Evolutionary conservation across 75 land plant genomes (phyloP).

Genomic region (Isoetes taiwanensis): DNA sequence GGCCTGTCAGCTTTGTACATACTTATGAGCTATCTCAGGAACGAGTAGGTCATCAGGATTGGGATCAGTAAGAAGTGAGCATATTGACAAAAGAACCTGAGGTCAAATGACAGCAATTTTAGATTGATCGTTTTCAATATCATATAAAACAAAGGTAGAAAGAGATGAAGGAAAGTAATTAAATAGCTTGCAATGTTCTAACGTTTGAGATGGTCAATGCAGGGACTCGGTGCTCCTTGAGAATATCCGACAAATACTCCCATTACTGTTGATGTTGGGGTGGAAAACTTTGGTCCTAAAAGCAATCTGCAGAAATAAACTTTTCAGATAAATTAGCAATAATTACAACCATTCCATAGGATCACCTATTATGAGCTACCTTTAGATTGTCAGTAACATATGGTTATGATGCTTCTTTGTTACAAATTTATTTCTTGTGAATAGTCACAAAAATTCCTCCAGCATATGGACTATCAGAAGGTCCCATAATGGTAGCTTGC

Average conservation of each 20-base stretch:
- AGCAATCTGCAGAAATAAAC: not conserved
- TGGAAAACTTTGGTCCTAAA: constrained; percentile 1
- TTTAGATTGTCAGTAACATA: too few relatives aligned
- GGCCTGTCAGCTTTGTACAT: constrained; percentile 5
- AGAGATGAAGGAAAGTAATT: not conserved
- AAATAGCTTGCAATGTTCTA: not conserved
- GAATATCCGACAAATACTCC: constrained; percentile 1
- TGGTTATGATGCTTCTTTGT: too few relatives aligned
- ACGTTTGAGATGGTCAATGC: constrained; percentile 6
- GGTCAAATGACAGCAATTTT: too few relatives aligned
- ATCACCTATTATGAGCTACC: too few relatives aligned
- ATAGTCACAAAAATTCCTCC: constrained; percentile 4
- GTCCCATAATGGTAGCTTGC: constrained; percentile 7
- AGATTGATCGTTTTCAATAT: not conserved
- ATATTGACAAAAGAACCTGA: constrained; percentile 5
- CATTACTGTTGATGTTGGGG: constrained; percentile 8
- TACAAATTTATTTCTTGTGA: too few relatives aligned
- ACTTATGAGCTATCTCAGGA: constrained; percentile 2
- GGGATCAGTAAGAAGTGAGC: constrained; percentile 4
- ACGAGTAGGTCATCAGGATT: constrained; percentile 2
- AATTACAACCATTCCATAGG: too few relatives aligned
- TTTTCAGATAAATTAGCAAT: too few relatives aligned
- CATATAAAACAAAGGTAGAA: not conserved
- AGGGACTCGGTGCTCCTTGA: constrained; percentile 2
- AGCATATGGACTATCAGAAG: not conserved